A percentile compares a stretch with the other conserved stretches of the same genome.
phyloP scores from a whole-genome alignment of 345 rosid species.

The Cochlearia excelsa region DNA sequence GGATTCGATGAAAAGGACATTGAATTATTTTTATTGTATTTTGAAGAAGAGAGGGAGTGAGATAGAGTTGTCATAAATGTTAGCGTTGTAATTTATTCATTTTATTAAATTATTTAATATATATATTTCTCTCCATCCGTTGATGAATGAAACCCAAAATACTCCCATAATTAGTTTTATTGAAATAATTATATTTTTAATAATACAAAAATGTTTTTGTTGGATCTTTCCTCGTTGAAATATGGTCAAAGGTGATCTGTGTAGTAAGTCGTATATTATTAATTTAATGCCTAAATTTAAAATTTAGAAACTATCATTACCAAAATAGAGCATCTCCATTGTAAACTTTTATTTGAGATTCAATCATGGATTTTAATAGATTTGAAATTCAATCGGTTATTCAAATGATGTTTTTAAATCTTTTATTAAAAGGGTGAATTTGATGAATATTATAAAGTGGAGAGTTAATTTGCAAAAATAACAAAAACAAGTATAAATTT shows the following conservation, averaged over 20 bases:
- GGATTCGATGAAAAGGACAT: constrained; percentile 40
- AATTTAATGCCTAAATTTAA: no score
- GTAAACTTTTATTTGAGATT: no score
- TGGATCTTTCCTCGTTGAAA: constrained; percentile 2
- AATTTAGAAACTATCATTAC: no score
- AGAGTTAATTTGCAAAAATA: no score
- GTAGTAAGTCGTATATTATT: no score
- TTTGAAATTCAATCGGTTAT: no score
- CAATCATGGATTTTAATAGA: no score
- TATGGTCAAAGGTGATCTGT: constrained; percentile 3
- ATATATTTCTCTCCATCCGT: not conserved
- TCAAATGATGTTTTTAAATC: no score
- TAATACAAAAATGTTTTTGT: not conserved
- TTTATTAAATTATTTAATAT: not conserved
- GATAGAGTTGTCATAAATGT: constrained; percentile 27
- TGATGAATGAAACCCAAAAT: constrained; percentile 25
- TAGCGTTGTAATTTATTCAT: constrained; percentile 14
- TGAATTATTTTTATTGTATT: constrained; percentile 27
- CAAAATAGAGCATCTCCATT: no score
- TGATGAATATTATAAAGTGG: no score
- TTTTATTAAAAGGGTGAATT: no score
- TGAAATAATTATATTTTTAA: not conserved
- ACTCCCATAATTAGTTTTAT: constrained; percentile 23
- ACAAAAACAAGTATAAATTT: no score
- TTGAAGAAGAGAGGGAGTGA: constrained; percentile 7